Evolutionary conservation across 2,329 filamentous ascomycete species (phyloP).

Genomic region (Berkeleyomyces rouxiae): DNA sequence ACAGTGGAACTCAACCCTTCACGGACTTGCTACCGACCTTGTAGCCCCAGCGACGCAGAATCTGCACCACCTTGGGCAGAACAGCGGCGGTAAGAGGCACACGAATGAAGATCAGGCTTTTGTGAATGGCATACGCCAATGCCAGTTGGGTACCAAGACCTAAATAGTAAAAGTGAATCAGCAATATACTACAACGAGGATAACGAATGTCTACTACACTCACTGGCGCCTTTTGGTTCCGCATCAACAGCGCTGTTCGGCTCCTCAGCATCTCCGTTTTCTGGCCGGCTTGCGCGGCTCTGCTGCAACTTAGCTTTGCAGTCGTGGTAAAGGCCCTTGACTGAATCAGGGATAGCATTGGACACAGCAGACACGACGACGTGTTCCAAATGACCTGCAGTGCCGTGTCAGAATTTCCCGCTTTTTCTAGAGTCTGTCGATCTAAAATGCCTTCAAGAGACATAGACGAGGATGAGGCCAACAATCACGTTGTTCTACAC

Average conservation of each 20-base stretch:
- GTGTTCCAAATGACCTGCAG: slow-evolving; percentile 44
- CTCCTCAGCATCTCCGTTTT: slow-evolving; percentile 29
- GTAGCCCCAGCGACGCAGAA: slow-evolving; percentile 77
- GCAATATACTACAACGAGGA: not conserved
- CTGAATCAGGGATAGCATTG: slow-evolving; percentile 39
- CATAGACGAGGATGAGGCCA: not conserved
- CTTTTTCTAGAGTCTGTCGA: not conserved
- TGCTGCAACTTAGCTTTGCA: slow-evolving; percentile 16
- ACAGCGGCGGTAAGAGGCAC: slow-evolving; percentile 82
- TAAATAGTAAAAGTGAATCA: slow-evolving; percentile 18
- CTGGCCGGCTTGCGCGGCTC: slow-evolving; percentile 18
- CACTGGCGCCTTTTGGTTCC: slow-evolving; percentile 44
- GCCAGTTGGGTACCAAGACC: slow-evolving; percentile 66
- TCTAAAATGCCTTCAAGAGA: not conserved
- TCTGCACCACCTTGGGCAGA: slow-evolving; percentile 86
- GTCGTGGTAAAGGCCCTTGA: slow-evolving; percentile 23
- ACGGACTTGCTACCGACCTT: slow-evolving; percentile 62
- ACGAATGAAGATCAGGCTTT: slow-evolving; percentile 92
- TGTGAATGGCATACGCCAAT: slow-evolving; percentile 91
- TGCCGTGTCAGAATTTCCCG: not conserved
- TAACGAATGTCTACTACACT: slow-evolving; percentile 23
- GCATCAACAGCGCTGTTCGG: not conserved
- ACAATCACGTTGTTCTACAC: not conserved
- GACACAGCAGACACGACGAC: slow-evolving; percentile 44
- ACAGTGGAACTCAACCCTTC: slow-evolving; percentile 16